phyloP scores from a whole-genome alignment of 495 filamentous ascomycete species.

The Baudoinia panamericana region DNA sequence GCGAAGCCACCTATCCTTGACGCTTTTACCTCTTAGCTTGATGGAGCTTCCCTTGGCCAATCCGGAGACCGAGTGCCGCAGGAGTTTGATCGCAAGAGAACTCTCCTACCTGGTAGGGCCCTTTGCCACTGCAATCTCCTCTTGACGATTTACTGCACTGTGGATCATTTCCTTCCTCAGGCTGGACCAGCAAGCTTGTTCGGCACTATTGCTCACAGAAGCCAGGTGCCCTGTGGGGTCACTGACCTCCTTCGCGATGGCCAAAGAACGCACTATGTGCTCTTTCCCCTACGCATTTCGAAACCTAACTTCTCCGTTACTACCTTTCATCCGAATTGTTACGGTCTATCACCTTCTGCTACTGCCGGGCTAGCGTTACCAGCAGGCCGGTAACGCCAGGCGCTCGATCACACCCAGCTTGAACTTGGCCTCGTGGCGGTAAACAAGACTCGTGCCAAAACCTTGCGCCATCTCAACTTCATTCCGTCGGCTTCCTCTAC shows the following conservation, averaged over 20 bases:
- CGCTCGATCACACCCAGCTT: background rate
- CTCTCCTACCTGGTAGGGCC: no score
- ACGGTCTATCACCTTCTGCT: background rate
- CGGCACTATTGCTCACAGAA: background rate
- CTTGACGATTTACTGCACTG: background rate
- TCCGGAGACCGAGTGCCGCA: no score
- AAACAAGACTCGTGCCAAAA: no score
- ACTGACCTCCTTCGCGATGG: no score
- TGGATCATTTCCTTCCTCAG: slow-evolving; percentile 12
- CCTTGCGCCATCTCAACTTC: background rate
- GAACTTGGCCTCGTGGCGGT: no score
- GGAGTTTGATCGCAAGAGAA: no score
- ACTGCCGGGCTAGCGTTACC: background rate
- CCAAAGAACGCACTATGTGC: no score
- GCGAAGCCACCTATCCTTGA: no score
- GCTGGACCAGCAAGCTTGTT: background rate
- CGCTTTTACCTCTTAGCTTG: no score
- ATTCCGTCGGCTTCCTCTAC: no score
- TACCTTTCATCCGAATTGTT: background rate
- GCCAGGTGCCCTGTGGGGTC: slow-evolving; percentile 4
- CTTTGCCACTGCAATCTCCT: slow-evolving; percentile 8
- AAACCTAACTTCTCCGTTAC: background rate
- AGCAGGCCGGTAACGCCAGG: background rate
- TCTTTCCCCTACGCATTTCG: no score
- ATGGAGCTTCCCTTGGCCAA: no score